Evolutionary conservation across 805 yeast species (phyloP).

Genomic region (Saccharomycopsis olivae): DNA sequence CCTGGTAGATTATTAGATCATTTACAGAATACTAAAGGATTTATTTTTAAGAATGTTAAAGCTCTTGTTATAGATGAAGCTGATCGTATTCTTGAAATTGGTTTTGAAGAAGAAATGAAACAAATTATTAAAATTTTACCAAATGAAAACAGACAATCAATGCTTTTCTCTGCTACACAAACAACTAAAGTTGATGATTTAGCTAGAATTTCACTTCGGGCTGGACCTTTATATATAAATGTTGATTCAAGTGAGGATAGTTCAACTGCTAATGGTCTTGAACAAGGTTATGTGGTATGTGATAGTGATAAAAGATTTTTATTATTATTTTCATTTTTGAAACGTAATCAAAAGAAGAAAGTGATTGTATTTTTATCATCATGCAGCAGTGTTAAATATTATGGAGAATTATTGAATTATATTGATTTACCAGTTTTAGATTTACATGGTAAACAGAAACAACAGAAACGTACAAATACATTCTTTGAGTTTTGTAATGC

Average conservation of each 20-base stretch:
- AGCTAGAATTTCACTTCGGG: conserved; percentile 89
- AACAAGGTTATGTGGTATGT: conserved; percentile 97
- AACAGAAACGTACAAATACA: conserved; percentile 96
- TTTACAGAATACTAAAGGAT: conserved; percentile 89
- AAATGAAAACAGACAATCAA: conserved; percentile 84
- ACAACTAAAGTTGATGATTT: conserved; percentile 97
- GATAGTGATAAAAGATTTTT: conserved; percentile 92
- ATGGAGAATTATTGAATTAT: conserved; percentile 88
- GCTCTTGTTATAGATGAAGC: conserved; percentile 96
- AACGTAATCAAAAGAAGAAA: conserved; percentile 85
- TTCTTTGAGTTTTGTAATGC: conserved; percentile 98
- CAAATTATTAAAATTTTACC: conserved; percentile 93
- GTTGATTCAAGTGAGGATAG: conserved; percentile 76
- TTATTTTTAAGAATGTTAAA: conserved; percentile 87
- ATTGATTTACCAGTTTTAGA: conserved; percentile 95
- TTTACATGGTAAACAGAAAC: conserved; percentile 96
- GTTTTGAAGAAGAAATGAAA: conserved; percentile 98
- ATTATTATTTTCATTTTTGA: conserved; percentile 82
- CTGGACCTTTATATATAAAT: conserved; percentile 89
- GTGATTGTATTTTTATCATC: conserved; percentile 91
- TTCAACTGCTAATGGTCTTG: conserved; percentile 93
- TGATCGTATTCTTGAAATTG: conserved; percentile 93
- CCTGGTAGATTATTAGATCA: conserved; percentile 97
- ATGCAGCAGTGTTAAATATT: conserved; percentile 94
- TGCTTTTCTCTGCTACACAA: conserved; percentile 98